Evolutionary conservation across 495 filamentous ascomycete genomes (phyloP), one percentile per base, ranked within the genome.

Genomic region (Ascobolus immersus): DNA sequence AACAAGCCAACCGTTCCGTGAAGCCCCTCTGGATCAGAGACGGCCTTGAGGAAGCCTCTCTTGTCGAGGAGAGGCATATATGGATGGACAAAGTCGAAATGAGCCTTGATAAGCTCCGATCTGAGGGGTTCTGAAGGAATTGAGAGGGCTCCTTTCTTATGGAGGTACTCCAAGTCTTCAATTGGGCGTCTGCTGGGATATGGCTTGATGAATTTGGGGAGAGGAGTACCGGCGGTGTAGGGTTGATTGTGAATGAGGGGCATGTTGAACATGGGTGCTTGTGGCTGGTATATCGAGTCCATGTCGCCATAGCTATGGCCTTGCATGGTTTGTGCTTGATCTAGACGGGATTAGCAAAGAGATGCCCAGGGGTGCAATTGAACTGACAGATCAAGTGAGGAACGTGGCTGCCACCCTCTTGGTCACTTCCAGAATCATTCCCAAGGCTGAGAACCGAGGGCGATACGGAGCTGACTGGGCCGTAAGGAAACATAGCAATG

Each of bases 1-100:
- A 89, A 60, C 39, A 90, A 52, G 52, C 78, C 84, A 43, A 76
- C 51, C 44, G 59, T 68, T 20, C 71, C 74, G 34, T 64, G 58
- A 15, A 59, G 57, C 14, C 71, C 73, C 47, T 77, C 70, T 30
- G 62, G 62, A 35, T 60, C 55, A 23, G 68, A 64, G 35, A 81
- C 62, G 27, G 64, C 66, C 39, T 58, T 51, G 17, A 86, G 47
- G 47, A 84, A 79, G 25, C 77, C 65, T 38, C 72, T 64, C 38
- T 79, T 51, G 39, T 90, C 76, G 31, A 90, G 44, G 17, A 84
- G 55, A n/a, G 79, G 79, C 77, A 86, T 84, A 50, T 74, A 84
- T 4, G 78, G 77, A 45, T 90, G 71, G 5, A 86, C 78, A 51
- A 70, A 86, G 47, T 84, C 72, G 33, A 81, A 59, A 45, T 79